These are phyloP conservation scores for Amaranthus palmeri DNA, from an alignment of 148 eudicot genomes.

Conservation along the genomic window DNA sequence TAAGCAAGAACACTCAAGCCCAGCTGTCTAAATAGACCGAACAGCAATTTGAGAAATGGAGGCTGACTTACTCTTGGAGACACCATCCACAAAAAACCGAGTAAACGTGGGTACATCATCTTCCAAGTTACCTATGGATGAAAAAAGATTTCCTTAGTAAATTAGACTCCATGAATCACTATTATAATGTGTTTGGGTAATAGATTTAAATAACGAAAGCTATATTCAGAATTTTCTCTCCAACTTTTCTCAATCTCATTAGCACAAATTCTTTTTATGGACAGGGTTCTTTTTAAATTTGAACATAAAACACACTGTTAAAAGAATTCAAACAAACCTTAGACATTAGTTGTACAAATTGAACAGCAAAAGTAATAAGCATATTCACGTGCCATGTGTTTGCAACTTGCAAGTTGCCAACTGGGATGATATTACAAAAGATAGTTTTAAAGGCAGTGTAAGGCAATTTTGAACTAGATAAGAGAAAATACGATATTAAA, in stretches of 20 bases:
- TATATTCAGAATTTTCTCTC: background rate
- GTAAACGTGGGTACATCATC: slow-evolving; percentile 41
- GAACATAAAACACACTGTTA: background rate
- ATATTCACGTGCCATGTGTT: too few relatives aligned
- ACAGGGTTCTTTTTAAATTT: background rate
- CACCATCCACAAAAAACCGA: slow-evolving; percentile 64
- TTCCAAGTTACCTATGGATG: slow-evolving; percentile 45
- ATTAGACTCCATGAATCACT: background rate
- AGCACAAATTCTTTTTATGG: background rate
- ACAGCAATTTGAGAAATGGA: slow-evolving; percentile 6
- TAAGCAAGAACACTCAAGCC: background rate
- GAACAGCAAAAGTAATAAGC: background rate
- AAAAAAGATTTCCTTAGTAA: background rate
- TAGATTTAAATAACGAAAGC: background rate
- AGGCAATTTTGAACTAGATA: background rate
- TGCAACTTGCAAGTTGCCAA: too few relatives aligned
- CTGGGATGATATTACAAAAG: too few relatives aligned
- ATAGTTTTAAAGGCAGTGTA: background rate
- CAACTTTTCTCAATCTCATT: background rate
- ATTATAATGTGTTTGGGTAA: background rate
- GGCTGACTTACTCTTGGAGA: slow-evolving; percentile 45
- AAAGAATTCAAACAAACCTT: background rate
- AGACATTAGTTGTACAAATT: background rate
- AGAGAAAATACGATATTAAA: background rate
- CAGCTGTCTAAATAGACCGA: background rate